Percentiles rank a stretch among this genome's conserved stretches.
These are phyloP conservation scores for Podila clonocystis DNA, from an alignment of 192 early-diverging fungal species.

Conservation along the genomic window DNA sequence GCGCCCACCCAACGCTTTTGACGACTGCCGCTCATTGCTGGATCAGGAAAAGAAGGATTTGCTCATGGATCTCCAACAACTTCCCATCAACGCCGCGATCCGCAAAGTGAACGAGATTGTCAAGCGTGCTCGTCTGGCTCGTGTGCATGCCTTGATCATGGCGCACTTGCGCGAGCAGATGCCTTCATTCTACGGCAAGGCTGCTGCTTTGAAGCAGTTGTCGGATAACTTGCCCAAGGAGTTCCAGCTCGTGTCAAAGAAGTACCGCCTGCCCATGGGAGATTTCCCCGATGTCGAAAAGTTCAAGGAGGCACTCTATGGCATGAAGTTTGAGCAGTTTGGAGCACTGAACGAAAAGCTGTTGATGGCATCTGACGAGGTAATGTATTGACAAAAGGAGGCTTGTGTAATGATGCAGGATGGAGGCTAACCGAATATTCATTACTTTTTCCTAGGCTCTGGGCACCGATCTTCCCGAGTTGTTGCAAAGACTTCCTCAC, in stretches of 20 bases:
- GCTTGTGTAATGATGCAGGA: background rate
- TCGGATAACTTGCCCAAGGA: constrained; percentile 73
- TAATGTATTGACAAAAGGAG: constrained; percentile 7
- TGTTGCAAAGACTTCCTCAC: constrained; percentile 53
- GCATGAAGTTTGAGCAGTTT: constrained; percentile 62
- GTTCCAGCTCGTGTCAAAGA: constrained; percentile 73
- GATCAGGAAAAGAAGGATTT: constrained; percentile 78
- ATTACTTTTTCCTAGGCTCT: constrained; percentile 34
- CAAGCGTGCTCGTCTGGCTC: constrained; percentile 78
- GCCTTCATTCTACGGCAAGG: constrained; percentile 81
- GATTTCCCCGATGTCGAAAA: constrained; percentile 58
- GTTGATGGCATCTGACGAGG: constrained; percentile 54
- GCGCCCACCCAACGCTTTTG: constrained; percentile 68
- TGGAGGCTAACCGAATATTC: background rate
- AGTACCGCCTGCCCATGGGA: constrained; percentile 69
- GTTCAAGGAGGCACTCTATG: constrained; percentile 48
- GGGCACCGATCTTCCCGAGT: constrained; percentile 54
- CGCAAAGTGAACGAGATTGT: constrained; percentile 90
- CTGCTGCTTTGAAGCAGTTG: constrained; percentile 76
- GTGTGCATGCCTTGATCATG: constrained; percentile 85
- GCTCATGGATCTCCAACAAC: constrained; percentile 71
- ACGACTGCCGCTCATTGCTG: constrained; percentile 73
- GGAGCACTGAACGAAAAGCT: constrained; percentile 57
- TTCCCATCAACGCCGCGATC: constrained; percentile 79
- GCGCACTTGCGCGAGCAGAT: constrained; percentile 79